Evolutionary conservation across 2,329 filamentous ascomycete genomes (phyloP).

Genomic region (Phaeophleospora eucalypticola): DNA sequence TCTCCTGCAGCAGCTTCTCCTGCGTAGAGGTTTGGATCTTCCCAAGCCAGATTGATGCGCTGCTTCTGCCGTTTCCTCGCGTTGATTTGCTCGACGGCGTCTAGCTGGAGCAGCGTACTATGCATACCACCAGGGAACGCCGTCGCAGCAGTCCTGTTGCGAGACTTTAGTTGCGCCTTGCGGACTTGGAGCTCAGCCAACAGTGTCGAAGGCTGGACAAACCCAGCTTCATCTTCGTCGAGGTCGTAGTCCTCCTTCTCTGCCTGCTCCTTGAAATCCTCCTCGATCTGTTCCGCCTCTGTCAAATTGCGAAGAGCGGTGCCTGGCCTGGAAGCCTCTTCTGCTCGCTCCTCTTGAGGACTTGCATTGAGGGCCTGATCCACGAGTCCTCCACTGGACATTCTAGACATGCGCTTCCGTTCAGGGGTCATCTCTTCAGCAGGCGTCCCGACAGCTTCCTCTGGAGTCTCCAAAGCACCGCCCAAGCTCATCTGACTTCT

Average conservation of each 20-base stretch:
- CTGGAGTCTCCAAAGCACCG: constrained; percentile 21
- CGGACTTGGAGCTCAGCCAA: constrained; percentile 87
- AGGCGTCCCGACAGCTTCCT: constrained; percentile 13
- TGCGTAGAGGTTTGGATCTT: constrained; percentile 52
- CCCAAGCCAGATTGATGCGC: constrained; percentile 86
- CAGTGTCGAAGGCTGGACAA: constrained; percentile 79
- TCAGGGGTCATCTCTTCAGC: constrained; percentile 16
- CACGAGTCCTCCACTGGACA: constrained; percentile 20
- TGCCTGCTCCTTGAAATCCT: constrained; percentile 45
- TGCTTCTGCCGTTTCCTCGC: constrained; percentile 68
- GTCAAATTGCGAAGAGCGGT: constrained; percentile 16
- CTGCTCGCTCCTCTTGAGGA: constrained; percentile 32
- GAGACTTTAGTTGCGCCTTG: constrained; percentile 79
- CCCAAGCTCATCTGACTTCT: constrained; percentile 33
- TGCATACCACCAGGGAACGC: constrained; percentile 74
- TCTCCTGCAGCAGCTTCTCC: constrained; percentile 30
- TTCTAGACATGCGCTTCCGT: constrained; percentile 3
- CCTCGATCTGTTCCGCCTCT: constrained; percentile 37
- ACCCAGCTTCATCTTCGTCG: constrained; percentile 48
- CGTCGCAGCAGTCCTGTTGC: constrained; percentile 65
- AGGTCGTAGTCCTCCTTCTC: constrained; percentile 40
- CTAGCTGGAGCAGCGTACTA: constrained; percentile 82
- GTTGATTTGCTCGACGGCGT: constrained; percentile 83
- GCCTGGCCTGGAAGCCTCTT: constrained; percentile 15
- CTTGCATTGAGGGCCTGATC: constrained; percentile 30